Conservation (phyloP, 139 green algal genomes). For the Picochlorum costavermella region DNA sequence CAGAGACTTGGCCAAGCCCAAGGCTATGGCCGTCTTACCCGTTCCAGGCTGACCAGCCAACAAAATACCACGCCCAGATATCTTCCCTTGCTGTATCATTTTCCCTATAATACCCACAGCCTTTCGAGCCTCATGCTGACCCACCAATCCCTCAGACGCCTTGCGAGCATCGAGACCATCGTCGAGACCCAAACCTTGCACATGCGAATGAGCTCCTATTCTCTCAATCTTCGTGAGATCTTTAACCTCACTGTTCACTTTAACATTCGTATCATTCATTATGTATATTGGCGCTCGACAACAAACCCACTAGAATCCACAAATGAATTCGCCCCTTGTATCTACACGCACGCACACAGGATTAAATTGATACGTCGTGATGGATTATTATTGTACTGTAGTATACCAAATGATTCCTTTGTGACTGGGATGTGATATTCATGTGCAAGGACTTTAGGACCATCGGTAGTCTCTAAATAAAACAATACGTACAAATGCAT, state of each 20-base stretch:
- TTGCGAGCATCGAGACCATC: conserved; percentile 82
- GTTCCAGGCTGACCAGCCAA: conserved; percentile 93
- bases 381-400: too few relatives aligned
- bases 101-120: conserved; percentile 87
- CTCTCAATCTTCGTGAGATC: conserved; percentile 95
- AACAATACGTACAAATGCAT: too few relatives aligned
- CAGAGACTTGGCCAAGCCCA: conserved; percentile 92
- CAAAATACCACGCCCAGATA: conserved; percentile 89
- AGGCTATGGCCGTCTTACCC: conserved; percentile 95
- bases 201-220: conserved; percentile 95
- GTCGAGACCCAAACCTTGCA: conserved; percentile 93
- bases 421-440: too few relatives aligned
- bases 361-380: too few relatives aligned
- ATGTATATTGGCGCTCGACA: not conserved
- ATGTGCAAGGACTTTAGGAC: too few relatives aligned
- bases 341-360: too few relatives aligned
- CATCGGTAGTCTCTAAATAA: too few relatives aligned
- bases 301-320: too few relatives aligned
- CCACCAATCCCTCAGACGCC: conserved; percentile 96
- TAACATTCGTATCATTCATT: conserved; percentile 45
- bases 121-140: conserved; percentile 80
- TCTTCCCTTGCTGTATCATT: conserved; percentile 95
- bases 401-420: too few relatives aligned
- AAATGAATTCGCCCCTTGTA: too few relatives aligned
- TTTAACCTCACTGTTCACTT: conserved; percentile 66